Evolutionary conservation across 2,329 filamentous ascomycete genomes (phyloP), one percentile per base, ranked within the genome.

Genomic region (Berkeleyomyces basicola): DNA sequence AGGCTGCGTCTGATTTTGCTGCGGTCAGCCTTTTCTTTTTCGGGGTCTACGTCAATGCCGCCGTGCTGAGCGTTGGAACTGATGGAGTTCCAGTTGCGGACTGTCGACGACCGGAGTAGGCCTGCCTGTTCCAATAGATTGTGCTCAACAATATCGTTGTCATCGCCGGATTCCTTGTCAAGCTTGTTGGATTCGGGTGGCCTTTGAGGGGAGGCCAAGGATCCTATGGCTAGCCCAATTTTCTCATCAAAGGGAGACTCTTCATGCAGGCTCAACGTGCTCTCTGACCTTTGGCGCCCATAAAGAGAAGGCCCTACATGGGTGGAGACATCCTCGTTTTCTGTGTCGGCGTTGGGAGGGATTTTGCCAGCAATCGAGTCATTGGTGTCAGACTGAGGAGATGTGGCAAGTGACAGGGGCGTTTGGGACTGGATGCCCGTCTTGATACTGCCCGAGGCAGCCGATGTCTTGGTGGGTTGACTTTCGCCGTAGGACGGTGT

Each of bases 1-100:
- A 97, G 76, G 71, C 90, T 96, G 66, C 90, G 85, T 33, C 92
- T 85, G 59, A 91, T 84, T 70, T 86, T 90, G 63, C 79, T 84
- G 66, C 78, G 79, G 51, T 86, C 83, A 53, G 77, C 73, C 60
- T 78, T 80, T 40, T 79, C 77, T 46, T 70, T 72, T 31, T 65
- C 63, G n/a, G 63, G 63, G 39, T 64, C 63, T 4, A 64, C 63
- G 16, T 64, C 63, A 37, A 64, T 61, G 33, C 61, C 64, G 3
- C 64, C 64, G 11, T 62, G 57, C 42, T 62, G 63, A 5, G 51
- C 16, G n/a, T 33, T 64, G 14, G 63, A 62, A 11, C 59, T 47
- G 39, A 57, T 59, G 5, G 60, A 62, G n/a, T 60, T 62, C 31
- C 63, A 58, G 37, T 64, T 57, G 43, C 63, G 60, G 16, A 46